phyloP scores from a whole-genome alignment of 352 stramenopile species.

The Pythium aphanidermatum region DNA sequence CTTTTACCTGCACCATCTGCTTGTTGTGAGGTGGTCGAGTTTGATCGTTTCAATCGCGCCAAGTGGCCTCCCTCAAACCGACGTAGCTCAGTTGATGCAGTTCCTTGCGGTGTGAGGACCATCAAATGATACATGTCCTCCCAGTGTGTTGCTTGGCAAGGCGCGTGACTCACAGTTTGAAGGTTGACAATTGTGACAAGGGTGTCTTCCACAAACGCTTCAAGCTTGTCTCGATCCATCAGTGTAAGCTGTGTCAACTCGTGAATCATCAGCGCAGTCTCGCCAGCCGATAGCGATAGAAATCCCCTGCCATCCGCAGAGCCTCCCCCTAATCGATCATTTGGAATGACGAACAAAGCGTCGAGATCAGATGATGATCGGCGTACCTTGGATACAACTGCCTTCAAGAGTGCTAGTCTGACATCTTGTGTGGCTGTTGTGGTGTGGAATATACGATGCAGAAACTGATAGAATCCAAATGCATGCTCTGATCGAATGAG shows the following conservation, averaged over 20 bases:
- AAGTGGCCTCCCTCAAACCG: constrained; percentile 1
- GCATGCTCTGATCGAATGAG: neutral
- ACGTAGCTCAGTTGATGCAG: constrained; percentile 11
- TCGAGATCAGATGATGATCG: constrained; percentile 3
- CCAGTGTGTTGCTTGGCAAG: constrained; percentile 18
- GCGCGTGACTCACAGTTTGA: constrained; percentile 3
- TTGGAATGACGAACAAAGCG: constrained; percentile 10
- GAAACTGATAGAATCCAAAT: constrained; percentile 9
- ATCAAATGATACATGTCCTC: constrained; percentile 45
- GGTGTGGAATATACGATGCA: neutral
- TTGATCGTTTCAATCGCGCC: neutral
- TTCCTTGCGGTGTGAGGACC: constrained; percentile 21
- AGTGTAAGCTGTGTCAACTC: constrained; percentile 23
- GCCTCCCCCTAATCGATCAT: constrained; percentile 1
- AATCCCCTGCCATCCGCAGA: neutral
- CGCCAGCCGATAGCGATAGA: neutral
- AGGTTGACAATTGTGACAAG: constrained; percentile 43
- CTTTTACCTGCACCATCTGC: no score
- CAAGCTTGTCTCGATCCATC: constrained; percentile 30
- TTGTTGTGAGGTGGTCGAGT: neutral
- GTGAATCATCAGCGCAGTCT: constrained; percentile 23
- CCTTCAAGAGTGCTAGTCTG: constrained; percentile 1
- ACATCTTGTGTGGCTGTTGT: neutral
- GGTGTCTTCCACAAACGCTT: constrained; percentile 26
- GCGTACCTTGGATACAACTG: no score